Conservation (phyloP, 371 early-diverging fungal species). For the Syncephalastrum sp. region DNA sequence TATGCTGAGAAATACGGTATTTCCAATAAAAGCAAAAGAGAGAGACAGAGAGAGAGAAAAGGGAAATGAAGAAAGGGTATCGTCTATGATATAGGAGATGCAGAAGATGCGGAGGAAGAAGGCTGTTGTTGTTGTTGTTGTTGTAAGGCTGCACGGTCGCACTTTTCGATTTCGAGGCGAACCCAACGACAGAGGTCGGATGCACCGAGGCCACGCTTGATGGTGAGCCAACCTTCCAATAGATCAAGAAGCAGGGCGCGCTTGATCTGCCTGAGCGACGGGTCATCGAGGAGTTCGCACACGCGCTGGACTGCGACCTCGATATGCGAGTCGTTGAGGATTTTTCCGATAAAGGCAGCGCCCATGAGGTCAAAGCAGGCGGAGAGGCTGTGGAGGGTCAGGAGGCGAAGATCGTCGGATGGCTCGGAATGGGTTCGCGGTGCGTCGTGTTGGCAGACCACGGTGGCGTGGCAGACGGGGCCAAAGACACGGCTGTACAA, state of each 20-base stretch:
- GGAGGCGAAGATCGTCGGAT: conserved; percentile 1
- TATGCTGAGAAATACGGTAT: too few species aligned
- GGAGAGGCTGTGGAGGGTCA: conserved; percentile 34
- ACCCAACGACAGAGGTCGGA: conserved; percentile 36
- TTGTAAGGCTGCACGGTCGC: conserved; percentile 18
- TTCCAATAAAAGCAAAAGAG: neutral
- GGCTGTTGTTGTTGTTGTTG: conserved; percentile 7
- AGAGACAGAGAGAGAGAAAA: conserved; percentile 6
- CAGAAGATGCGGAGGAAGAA: too few species aligned
- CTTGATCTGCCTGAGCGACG: conserved; percentile 23
- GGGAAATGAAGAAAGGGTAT: neutral
- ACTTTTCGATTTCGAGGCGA: conserved; percentile 38
- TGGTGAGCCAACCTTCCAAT: conserved; percentile 40
- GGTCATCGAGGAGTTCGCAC: conserved; percentile 33
- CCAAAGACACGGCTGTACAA: conserved; percentile 17
- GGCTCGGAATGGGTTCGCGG: neutral
- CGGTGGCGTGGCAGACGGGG: conserved; percentile 9
- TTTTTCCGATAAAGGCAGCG: conserved; percentile 38
- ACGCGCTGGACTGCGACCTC: conserved; percentile 42
- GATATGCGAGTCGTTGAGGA: conserved; percentile 38
- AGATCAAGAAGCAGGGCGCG: conserved; percentile 26
- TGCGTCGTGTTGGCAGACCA: neutral
- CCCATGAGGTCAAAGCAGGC: conserved; percentile 48
- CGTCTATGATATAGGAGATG: too few species aligned
- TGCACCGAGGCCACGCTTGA: conserved; percentile 33